Evolutionary conservation across 176 grass and related monocot genomes (phyloP), one percentile per base, ranked within the genome.

Genomic region (Phoenix roebelenii): DNA sequence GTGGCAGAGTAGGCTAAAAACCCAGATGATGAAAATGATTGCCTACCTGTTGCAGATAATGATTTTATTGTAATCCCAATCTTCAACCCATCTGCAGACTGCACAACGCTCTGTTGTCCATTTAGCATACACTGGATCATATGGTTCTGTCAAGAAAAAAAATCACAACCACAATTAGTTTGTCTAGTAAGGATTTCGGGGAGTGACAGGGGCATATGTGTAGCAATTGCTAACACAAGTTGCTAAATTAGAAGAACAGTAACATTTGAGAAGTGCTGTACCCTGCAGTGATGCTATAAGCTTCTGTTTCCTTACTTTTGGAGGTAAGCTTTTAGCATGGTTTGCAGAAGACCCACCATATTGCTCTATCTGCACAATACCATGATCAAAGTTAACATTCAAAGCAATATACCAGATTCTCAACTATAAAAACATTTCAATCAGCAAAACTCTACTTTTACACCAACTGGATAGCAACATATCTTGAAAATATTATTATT

Each of bases 1-100:
- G 15, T 14, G 49, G 10, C 52, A 1, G 52, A 69, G 56, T 28
- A 51, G 15, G 3, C 6, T 52, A 6, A 26, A 64, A 50, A 19
- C 7, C 16, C 15, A 44, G 20, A n/a, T 18, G 35, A 44, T 14
- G 10, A 44, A 56, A 52, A 58, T 83, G 61, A 50, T 79, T 85
- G 22, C 4, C 18, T 3, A 68, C 93, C 93, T 88, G 73, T 98
- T 98, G 77, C 93, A 98, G 59, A 98, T 92, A 18, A 98, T 98
- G 58, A 98, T 92, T 80, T 98, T 92, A 51, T 98, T 98, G 72
- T 92, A 88, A 63, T 98, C 93, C 93, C 93, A 98, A 64, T 98
- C 93, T 67, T 92, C 87, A 80, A 98, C 79, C 93, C 93, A 91
- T 66, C 93, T 71, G 65, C 93, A 98, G 74, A 98, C 77, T 58